Percentiles rank a stretch among this genome's conserved stretches.
Evolutionary conservation across 176 grass and related monocot species (phyloP).

Genomic region (Microstegium vimineum): DNA sequence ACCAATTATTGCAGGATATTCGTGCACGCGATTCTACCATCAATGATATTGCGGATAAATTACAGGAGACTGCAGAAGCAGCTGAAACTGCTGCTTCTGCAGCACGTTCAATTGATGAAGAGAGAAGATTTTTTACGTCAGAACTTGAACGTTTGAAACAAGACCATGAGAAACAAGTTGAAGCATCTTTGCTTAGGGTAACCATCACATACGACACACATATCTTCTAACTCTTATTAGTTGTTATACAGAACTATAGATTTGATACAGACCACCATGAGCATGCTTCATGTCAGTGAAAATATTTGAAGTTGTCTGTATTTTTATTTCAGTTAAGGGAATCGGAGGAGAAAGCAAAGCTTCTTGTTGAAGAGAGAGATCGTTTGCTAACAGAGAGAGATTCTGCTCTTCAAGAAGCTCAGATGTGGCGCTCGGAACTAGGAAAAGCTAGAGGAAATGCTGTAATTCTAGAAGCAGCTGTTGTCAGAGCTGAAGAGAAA

Average conservation of each 20-base stretch:
- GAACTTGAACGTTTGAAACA: constrained; percentile 62
- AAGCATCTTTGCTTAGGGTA: constrained; percentile 64
- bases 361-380: constrained; percentile 67
- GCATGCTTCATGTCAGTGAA: constrained; percentile 15
- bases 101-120: constrained; percentile 81
- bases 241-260: constrained; percentile 10
- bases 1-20: constrained; percentile 70
- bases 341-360: constrained; percentile 56
- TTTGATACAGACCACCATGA: not conserved
- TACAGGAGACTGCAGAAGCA: constrained; percentile 79
- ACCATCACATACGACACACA: not conserved
- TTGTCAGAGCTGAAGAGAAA: constrained; percentile 88
- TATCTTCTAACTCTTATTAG: not conserved
- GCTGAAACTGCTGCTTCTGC: constrained; percentile 81
- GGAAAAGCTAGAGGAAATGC: constrained; percentile 95
- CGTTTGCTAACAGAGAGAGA: constrained; percentile 67
- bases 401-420: constrained; percentile 81
- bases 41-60: constrained; percentile 77
- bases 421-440: constrained; percentile 82
- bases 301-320: constrained; percentile 1
- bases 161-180: constrained; percentile 58
- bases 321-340: constrained; percentile 58
- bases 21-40: constrained; percentile 76
- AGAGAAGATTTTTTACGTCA: constrained; percentile 55
- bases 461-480: constrained; percentile 87